Evolutionary conservation across 2,329 filamentous ascomycete genomes (phyloP), one percentile per base, ranked within the genome.

Genomic region (Macrophomina phaseolina): DNA sequence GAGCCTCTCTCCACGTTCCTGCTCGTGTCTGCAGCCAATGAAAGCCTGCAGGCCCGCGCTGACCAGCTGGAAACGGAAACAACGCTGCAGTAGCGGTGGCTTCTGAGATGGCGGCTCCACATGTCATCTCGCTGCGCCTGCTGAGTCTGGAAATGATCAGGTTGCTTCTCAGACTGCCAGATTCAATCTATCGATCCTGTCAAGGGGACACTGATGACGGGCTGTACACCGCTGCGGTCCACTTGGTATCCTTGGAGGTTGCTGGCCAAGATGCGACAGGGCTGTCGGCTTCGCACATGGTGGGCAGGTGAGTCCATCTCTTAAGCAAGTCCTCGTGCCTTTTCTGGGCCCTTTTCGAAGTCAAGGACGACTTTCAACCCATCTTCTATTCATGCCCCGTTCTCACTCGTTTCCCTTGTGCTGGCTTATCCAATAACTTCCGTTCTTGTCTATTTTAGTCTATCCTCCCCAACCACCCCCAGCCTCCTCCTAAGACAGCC

Each of bases 81-180:
- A 23, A 34, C 32, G 36, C 18, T 53, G 61, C 61, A 64, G 61
- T 23, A 64, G 61, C 46, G 36, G 49, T 53, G 49, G 48, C 49
- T 34, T 34, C 32, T 18, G 36, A 40, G 23, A 49, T 30, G 58
- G 23, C 48, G 32, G 38, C 61, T 52, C 61, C 49, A 45, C 61
- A 53, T 64, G 61, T 42, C 48, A 52, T 64, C 14, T 53, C 61
- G 48, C 49, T 45, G 61, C 46, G 48, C 49, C 46, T 62, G 58
- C 58, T 62, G 58, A 49, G 58, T 62, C 58, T 48, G 58, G 58
- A 4, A 49, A 62, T 38, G 58, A 62, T 62, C 34, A 62, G 45
- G 42, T 48, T 49, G 45, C 45, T 49, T 49, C 58, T 48, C 6
- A 38, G 30, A 64, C 61, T 52, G 48, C 61, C 38, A 52, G 18